Evolutionary conservation across 2,329 filamentous ascomycete genomes (phyloP), one percentile per base, ranked within the genome.

Genomic region (Trichoderma sp.): DNA sequence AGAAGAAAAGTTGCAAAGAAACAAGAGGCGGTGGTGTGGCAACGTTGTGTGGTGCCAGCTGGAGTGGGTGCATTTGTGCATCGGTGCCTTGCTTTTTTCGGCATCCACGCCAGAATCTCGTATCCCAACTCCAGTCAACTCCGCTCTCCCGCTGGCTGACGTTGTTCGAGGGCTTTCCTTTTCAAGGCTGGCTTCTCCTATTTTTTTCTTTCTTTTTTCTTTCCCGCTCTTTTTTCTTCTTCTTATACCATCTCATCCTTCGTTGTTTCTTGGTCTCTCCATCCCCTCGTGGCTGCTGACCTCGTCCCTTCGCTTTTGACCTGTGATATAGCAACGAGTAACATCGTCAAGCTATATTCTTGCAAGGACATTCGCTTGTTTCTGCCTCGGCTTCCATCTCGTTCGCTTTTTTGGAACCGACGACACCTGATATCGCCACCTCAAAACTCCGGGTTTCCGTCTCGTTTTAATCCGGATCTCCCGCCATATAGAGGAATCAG

Each of bases 21-120:
- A 56, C 11, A 56, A 12, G 50, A 24, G 50, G 50, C 21, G 50
- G 50, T 56, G 50, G 50, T 56, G 50, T 56, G 35, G 35, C 35
- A 38, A 38, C 35, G 35, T 38, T 14, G 35, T 14, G 35, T 38
- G 50, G 50, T 56, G 50, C 11, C 50, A 56, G 21, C 67, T 29
- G 27, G 14, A 33, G 31, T 60, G 63, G 63, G 33, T 65, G 29
- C 11, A 21, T 33, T 38, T 69, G 67, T 71, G 59, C 38, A 50
- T 31, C 29, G 59, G 69, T 72, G 38, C 59, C 69, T 73, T 65
- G 71, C 71, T 65, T 73, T 56, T 65, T 73, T 64, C 59, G 68
- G 56, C 56, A 64, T 50, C 56, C 53, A 59, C 67, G 24, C 38
- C 38, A 21, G 60, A 63, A 56, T 16, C 71, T 73, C 71, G 71